Conservation (phyloP, 768 basidiomycete species). For the Trametes cinnabarina region DNA sequence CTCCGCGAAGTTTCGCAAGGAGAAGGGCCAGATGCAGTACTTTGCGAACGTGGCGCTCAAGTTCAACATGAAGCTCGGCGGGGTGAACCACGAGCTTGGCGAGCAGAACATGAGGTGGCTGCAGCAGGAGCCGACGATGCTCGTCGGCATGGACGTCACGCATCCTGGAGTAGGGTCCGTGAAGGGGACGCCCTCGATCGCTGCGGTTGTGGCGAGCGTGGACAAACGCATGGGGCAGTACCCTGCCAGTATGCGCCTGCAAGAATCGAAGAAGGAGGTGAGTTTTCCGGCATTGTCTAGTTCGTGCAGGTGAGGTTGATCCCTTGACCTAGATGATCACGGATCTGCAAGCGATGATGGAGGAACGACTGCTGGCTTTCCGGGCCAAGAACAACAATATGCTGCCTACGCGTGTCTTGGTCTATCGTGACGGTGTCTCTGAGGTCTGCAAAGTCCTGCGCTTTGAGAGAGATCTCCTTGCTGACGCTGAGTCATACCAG, state of each 20-base stretch:
- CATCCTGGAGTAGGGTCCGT: slow-evolving; percentile 77
- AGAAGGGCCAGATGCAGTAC: slow-evolving; percentile 53
- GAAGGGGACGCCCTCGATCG: slow-evolving; percentile 51
- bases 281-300: slow-evolving; percentile 5
- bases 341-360: slow-evolving; percentile 48
- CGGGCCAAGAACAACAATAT: slow-evolving; percentile 31
- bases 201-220: slow-evolving; percentile 51
- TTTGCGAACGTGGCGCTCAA: slow-evolving; percentile 56
- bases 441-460: slow-evolving; percentile 48
- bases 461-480: no score
- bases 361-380: slow-evolving; percentile 44
- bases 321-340: slow-evolving; percentile 42
- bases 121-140: slow-evolving; percentile 43
- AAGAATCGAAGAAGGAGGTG: slow-evolving; percentile 71
- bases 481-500: slow-evolving; percentile 22
- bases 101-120: slow-evolving; percentile 39
- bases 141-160: slow-evolving; percentile 65
- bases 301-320: not conserved
- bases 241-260: slow-evolving; percentile 49
- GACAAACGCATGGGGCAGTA: slow-evolving; percentile 48
- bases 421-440: slow-evolving; percentile 76
- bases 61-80: slow-evolving; percentile 55
- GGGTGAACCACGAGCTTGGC: slow-evolving; percentile 49
- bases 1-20: slow-evolving; percentile 65
- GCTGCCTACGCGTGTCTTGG: slow-evolving; percentile 47